A percentile compares a stretch with the other conserved stretches of the same genome.
Evolutionary conservation across 2,329 filamentous ascomycete species (phyloP).

Genomic region (Cladosporium sp.): DNA sequence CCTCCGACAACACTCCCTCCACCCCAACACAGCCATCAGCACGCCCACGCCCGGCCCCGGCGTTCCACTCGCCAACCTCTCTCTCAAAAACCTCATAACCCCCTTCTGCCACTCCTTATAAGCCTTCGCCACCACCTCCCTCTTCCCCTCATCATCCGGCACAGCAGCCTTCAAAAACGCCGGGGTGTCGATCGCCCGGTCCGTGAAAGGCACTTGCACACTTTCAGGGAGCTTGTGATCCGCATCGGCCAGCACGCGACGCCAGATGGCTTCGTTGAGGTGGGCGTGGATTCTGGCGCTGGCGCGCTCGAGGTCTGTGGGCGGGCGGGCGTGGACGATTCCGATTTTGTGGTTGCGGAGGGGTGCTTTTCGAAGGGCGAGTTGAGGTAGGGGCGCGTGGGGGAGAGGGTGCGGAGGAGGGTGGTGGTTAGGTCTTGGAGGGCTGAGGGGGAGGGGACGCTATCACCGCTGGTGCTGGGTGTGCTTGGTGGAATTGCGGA

Average conservation of each 20-base stretch:
- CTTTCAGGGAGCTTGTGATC: neutral
- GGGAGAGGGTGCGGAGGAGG: conserved; percentile 1
- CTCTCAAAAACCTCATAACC: conserved; percentile 55
- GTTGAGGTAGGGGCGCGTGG: neutral
- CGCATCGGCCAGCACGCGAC: conserved; percentile 1
- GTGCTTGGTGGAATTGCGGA: conserved; percentile 9
- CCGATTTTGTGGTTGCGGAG: neutral
- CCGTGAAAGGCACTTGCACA: conserved; percentile 15
- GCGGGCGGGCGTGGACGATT: conserved; percentile 1
- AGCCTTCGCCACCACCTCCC: conserved; percentile 14
- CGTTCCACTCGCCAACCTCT: conserved; percentile 50
- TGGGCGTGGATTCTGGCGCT: conserved; percentile 12
- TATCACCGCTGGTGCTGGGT: conserved; percentile 5
- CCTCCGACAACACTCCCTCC: conserved; percentile 42
- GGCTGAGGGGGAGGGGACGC: conserved; percentile 14
- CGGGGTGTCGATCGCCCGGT: conserved; percentile 13
- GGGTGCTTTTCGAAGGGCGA: neutral
- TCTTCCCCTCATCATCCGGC: conserved; percentile 11
- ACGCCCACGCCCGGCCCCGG: conserved; percentile 52
- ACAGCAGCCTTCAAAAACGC: conserved; percentile 3
- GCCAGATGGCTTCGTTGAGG: conserved; percentile 9
- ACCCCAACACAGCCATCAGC: conserved; percentile 54
- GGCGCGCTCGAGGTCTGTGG: conserved; percentile 8
- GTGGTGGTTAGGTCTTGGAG: neutral
- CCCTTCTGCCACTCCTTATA: conserved; percentile 27